Evolutionary conservation across 495 filamentous ascomycete species (phyloP), one percentile per base, ranked within the genome.

Genomic region (Lentithecium fluviatile): DNA sequence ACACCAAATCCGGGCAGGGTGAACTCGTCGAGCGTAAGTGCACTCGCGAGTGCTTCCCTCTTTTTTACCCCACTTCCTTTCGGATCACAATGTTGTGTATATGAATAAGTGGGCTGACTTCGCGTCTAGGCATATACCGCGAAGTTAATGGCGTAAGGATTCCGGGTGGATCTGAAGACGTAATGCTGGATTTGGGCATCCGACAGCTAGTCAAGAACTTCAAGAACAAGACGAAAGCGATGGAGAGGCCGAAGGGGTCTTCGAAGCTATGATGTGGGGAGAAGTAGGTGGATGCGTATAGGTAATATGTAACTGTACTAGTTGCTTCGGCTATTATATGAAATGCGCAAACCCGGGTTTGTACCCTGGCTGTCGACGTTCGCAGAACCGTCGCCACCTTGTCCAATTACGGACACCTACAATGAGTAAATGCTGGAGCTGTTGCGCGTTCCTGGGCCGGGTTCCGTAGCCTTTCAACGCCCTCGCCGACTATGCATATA

Each of bases 171-270:
- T 84, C 80, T 15, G 88, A 91, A 70, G 88, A 91, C 72, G 87
- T 91, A 2, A 74, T 90, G 69, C 75, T 90, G 0, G 88, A 90
- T 74, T 70, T 90, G 36, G 82, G 82, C 11, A 78, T 91, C 23
- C 73, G 86, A 29, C 87, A 90, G 69, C 72, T 90, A 46, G 83
- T 89, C 49, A 90, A 90, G 77, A 81, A 86, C 21, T 90, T 85
- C 69, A 75, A 82, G 64, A 74, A 73, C 17, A 80, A 88, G 71
- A 84, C 82, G 37, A 84, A 84, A 70, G 75, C 77, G 57, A 70
- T 90, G 56, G 78, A 85, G 66, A 60, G 66, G 10, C 64, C 68
- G 43, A 63, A 58, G 25, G 71, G 70, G 1, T 64, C 60, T n/a
- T 74, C 72, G 21, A 74, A 70, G 51, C 52, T 75, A 49, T 74